These are phyloP conservation scores for Trichophyton equinum DNA, from an alignment of 2,329 filamentous ascomycete species.

Conservation along the genomic window DNA sequence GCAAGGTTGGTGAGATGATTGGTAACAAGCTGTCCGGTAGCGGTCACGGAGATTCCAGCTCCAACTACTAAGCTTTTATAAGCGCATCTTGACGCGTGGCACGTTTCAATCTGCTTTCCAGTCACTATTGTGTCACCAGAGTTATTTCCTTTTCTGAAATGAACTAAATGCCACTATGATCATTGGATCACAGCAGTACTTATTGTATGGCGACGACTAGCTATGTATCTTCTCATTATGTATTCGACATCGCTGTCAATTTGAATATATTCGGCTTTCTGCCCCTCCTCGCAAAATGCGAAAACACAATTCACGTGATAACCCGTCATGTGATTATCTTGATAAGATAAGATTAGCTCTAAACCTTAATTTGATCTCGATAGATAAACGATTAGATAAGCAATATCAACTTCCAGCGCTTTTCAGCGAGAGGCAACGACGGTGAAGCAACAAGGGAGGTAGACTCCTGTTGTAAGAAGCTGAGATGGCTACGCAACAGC, in stretches of 20 bases:
- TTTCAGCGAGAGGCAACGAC: not conserved
- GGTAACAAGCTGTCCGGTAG: conserved; percentile 4
- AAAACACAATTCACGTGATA: not conserved
- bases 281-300: no score
- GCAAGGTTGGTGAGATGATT: conserved; percentile 8
- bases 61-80: not conserved
- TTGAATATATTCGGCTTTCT: not conserved
- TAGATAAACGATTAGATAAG: not conserved
- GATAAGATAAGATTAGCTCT: conserved; percentile 3
- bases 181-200: not conserved
- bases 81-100: not conserved
- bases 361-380: not conserved
- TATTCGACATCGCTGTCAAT: not conserved
- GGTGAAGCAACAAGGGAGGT: not conserved
- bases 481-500: conserved; percentile 14
- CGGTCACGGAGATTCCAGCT: not conserved
- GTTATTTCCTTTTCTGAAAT: not conserved
- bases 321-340: not conserved
- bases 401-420: not conserved
- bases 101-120: not conserved
- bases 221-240: not conserved
- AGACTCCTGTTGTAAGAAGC: not conserved
- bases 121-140: not conserved
- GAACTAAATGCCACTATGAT: not conserved
- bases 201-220: not conserved